Evolutionary conservation across 192 early-diverging fungal genomes (phyloP).

Genomic region (Coemansia reversa): DNA sequence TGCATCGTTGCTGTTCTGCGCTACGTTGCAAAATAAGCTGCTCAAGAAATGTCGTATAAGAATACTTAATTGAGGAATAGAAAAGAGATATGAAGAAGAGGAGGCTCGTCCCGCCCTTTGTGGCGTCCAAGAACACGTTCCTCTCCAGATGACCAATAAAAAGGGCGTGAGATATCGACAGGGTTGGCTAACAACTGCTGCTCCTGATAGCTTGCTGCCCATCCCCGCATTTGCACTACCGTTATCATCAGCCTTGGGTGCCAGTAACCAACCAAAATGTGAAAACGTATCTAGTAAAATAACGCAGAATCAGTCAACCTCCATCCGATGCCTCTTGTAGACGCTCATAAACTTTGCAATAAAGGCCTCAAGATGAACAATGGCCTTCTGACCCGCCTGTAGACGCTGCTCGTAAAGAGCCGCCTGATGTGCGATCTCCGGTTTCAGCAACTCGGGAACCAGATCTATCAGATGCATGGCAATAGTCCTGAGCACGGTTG

Average conservation of each 20-base stretch:
- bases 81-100: conserved; percentile 7
- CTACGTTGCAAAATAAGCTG: conserved; percentile 8
- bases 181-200: no score
- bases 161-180: conserved; percentile 1
- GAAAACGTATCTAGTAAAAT: neutral
- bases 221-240: no score
- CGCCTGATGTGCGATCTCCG: conserved; percentile 66
- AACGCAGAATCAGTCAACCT: neutral
- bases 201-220: no score
- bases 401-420: conserved; percentile 91
- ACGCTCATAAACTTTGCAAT: conserved; percentile 87
- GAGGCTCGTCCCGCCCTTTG: neutral
- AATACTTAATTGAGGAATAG: conserved; percentile 2
- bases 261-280: no score
- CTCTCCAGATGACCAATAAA: conserved; percentile 11
- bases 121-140: neutral
- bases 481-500: conserved; percentile 77
- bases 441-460: conserved; percentile 69
- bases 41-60: conserved; percentile 13
- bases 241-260: no score
- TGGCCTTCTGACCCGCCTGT: conserved; percentile 81
- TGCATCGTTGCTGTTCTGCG: conserved; percentile 29
- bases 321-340: conserved; percentile 75
- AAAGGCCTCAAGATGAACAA: conserved; percentile 95
- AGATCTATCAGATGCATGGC: conserved; percentile 69